A percentile compares a stretch with the other conserved stretches of the same genome.
These are phyloP conservation scores for Sporobolomyces pararoseus DNA, from an alignment of 768 basidiomycete genomes.

Conservation along the genomic window DNA sequence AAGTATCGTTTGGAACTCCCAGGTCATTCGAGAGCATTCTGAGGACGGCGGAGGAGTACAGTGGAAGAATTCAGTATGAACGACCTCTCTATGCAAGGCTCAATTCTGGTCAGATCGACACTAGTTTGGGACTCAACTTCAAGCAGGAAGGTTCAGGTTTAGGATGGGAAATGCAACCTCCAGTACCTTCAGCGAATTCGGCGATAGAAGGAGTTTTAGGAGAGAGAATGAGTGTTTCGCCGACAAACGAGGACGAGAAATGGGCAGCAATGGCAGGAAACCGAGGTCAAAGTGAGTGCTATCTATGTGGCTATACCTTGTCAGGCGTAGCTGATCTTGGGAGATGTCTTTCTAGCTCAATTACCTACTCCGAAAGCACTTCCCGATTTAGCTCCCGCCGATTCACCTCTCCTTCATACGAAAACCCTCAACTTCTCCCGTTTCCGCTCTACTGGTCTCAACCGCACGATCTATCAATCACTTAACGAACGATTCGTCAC, in stretches of 20 bases:
- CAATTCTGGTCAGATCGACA: slow-evolving; percentile 52
- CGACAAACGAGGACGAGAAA: not conserved
- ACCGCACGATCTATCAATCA: slow-evolving; percentile 84
- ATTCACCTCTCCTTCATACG: slow-evolving; percentile 56
- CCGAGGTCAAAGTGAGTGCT: too few species aligned
- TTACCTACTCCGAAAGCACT: slow-evolving; percentile 57
- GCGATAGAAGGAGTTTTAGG: slow-evolving; percentile 7
- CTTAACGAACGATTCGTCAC: slow-evolving; percentile 89
- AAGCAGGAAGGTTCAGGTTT: slow-evolving; percentile 14
- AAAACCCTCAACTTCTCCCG: slow-evolving; percentile 90
- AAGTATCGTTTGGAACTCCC: slow-evolving; percentile 37
- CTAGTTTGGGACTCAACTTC: slow-evolving; percentile 58
- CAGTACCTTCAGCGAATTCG: not conserved
- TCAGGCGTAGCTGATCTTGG: too few species aligned
- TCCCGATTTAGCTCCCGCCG: slow-evolving; percentile 51
- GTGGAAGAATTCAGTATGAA: slow-evolving; percentile 16
- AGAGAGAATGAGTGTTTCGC: slow-evolving; percentile 12
- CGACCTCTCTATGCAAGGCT: slow-evolving; percentile 17
- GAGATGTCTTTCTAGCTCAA: slow-evolving; percentile 51
- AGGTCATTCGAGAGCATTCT: slow-evolving; percentile 40
- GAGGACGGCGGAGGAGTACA: slow-evolving; percentile 36
- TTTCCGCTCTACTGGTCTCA: slow-evolving; percentile 94
- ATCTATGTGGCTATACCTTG: too few species aligned
- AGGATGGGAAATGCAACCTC: slow-evolving; percentile 21
- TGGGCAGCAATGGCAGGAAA: slow-evolving; percentile 63